A percentile compares a stretch with the other conserved stretches of the same genome.
Conservation (phyloP, 176 grass and related monocot species). For the Carex littledalei region DNA sequence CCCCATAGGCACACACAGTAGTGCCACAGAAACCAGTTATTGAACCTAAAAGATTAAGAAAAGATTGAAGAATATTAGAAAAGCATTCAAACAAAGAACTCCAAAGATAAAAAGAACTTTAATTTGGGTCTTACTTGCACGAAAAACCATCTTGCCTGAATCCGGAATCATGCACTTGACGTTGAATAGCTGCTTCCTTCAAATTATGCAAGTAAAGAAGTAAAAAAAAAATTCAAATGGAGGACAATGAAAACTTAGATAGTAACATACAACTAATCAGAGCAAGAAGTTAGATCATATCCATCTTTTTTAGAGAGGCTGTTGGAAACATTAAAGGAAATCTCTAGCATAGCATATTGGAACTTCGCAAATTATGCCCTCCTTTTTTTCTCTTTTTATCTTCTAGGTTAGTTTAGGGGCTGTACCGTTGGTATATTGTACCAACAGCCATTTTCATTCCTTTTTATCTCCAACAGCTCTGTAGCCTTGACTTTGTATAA, state of each 20-base stretch:
- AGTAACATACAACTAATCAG: no score
- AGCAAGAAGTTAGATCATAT: neutral
- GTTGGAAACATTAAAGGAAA: no score
- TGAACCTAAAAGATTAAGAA: slow-evolving; percentile 27
- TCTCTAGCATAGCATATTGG: no score
- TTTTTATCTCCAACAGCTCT: no score
- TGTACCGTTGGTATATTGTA: no score
- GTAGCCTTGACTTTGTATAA: no score
- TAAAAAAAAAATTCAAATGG: neutral
- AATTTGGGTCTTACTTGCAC: slow-evolving; percentile 25
- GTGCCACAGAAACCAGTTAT: slow-evolving; percentile 37
- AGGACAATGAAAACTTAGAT: neutral
- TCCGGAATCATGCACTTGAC: neutral
- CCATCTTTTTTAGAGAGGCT: no score
- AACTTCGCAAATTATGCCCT: no score
- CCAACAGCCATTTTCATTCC: no score
- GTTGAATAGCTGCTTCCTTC: neutral
- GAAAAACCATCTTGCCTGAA: slow-evolving; percentile 29
- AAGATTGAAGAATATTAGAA: neutral
- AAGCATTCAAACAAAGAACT: neutral
- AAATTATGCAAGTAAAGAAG: neutral
- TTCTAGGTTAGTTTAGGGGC: no score
- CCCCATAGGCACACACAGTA: slow-evolving; percentile 32
- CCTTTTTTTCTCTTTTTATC: no score
- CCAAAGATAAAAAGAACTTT: neutral